Base-by-base conservation (phyloP, 192 early-diverging fungal species). In the Dispira parvispora region DNA sequence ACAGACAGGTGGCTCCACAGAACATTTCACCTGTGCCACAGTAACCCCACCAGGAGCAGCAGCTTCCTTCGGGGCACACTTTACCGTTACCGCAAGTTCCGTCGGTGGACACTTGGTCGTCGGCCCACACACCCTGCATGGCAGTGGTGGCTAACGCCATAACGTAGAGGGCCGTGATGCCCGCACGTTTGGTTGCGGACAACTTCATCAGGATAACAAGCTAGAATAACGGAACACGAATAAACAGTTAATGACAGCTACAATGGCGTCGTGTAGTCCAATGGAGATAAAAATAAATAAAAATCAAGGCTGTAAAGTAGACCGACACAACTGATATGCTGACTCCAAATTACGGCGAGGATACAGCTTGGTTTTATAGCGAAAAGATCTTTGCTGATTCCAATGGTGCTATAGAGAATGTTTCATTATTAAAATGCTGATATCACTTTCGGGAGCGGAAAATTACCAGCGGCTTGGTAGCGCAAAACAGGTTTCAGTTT, bases 1-100 rank as follows among this genome's bases (percentile, higher is more conserved):
- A 49, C 46, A 63, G 8, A 49, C 62, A 63, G 46, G 62, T 63
- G 62, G 62, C 62, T 13, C 62, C 62, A 28, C 62, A 63, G 50
- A 28, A 38, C 13, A 52, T n/a, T 32, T 49, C 62, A 42, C 47
- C 46, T 27, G 62, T 63, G 49, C 62, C 62, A 28, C 62, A 63
- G 21, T 50, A 63, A n/a, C 62, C 62, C 62, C 62, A 63, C 62
- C 62, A 63, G n/a, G 47, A 52, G 43, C 62, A 63, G 62, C 62
- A 63, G 46, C 50, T 52, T 12, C 62, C 62, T 49, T 63, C 62
- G 16, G 62, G 62, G 46, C 62, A 63, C 21, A 43, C 2, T 14
- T 44, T 43, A 8, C 62, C 62, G 62, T 49, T 38, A 47, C 62
- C 62, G 25, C 62, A 63, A 25, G 46, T 63, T 0, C 46, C 23